A percentile compares a stretch with the other conserved stretches of the same genome.
Evolutionary conservation across 352 stramenopile species (phyloP).

Genomic region (Pythium rishiriense): DNA sequence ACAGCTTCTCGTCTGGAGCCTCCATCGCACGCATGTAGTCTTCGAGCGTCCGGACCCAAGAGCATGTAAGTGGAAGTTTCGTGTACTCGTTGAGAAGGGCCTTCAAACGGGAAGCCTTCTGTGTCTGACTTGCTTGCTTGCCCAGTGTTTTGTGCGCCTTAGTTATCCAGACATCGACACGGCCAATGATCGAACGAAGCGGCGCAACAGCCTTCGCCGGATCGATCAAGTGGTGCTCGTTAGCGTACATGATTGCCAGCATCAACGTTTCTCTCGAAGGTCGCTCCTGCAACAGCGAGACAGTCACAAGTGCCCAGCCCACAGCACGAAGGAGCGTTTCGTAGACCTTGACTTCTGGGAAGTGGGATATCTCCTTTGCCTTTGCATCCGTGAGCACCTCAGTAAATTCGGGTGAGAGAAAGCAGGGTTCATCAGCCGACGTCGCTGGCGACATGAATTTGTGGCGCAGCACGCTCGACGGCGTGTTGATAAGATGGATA

Average conservation of each 20-base stretch:
- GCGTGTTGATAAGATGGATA: slow-evolving; percentile 56
- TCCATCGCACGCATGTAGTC: slow-evolving; percentile 26
- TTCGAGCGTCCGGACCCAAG: slow-evolving; percentile 38
- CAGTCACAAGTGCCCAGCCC: slow-evolving; percentile 73
- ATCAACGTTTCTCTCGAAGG: slow-evolving; percentile 65
- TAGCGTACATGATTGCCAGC: slow-evolving; percentile 62
- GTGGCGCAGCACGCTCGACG: slow-evolving; percentile 34
- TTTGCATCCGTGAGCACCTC: slow-evolving; percentile 41
- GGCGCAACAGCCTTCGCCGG: slow-evolving; percentile 54
- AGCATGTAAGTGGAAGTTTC: slow-evolving; percentile 80
- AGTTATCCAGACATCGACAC: slow-evolving; percentile 81
- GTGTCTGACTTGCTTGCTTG: slow-evolving; percentile 58
- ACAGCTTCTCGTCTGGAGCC: slow-evolving; percentile 30
- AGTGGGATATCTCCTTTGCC: slow-evolving; percentile 62
- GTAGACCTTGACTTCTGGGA: slow-evolving; percentile 68
- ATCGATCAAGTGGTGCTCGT: slow-evolving; percentile 64
- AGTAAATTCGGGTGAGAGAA: slow-evolving; percentile 51
- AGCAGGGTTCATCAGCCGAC: slow-evolving; percentile 28
- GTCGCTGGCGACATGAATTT: slow-evolving; percentile 22
- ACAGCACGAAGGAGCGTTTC: slow-evolving; percentile 64
- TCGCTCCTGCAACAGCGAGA: slow-evolving; percentile 73
- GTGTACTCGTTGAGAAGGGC: slow-evolving; percentile 86
- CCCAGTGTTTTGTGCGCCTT: slow-evolving; percentile 76
- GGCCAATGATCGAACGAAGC: slow-evolving; percentile 68
- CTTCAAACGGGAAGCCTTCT: slow-evolving; percentile 66